Evolutionary conservation across 163 green algal species (phyloP).

Genomic region (Chlamydomonas reinhardtii): DNA sequence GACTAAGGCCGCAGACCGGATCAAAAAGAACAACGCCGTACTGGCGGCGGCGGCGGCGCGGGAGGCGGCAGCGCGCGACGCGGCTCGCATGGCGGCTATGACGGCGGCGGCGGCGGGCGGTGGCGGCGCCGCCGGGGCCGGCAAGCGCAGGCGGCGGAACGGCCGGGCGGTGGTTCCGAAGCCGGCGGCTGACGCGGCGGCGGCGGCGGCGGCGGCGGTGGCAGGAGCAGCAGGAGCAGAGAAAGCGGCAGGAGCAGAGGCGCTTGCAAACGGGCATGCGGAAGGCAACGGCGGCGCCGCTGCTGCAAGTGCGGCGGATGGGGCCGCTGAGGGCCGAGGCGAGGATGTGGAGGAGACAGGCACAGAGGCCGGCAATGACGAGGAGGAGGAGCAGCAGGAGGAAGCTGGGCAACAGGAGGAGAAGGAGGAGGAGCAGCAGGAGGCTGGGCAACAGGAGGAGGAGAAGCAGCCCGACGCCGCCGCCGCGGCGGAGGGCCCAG

Average conservation of each 20-base stretch:
- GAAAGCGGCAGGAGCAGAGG: no score
- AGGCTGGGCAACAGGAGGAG: background rate
- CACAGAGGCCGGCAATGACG: no score
- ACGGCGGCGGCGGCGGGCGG: background rate
- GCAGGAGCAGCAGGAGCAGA: no score
- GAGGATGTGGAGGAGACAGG: no score
- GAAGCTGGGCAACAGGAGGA: background rate
- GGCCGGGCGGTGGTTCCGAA: no score
- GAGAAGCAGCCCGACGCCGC: background rate
- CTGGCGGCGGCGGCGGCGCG: conserved; percentile 6
- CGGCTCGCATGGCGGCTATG: background rate
- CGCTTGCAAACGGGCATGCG: no score
- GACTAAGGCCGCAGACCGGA: conserved; percentile 72
- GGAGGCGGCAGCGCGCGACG: background rate
- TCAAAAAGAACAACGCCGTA: conserved; percentile 87
- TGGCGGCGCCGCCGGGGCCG: no score
- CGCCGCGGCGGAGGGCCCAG: background rate
- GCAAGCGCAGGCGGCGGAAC: background rate
- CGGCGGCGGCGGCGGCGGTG: no score
- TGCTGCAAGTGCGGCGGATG: no score
- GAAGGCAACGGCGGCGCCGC: no score
- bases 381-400: background rate
- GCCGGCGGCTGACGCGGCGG: no score
- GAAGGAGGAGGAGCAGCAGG: background rate
- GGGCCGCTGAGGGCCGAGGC: no score